Evolutionary conservation across 441 rosid genomes (phyloP).

Genomic region (Populus trichocarpa): DNA sequence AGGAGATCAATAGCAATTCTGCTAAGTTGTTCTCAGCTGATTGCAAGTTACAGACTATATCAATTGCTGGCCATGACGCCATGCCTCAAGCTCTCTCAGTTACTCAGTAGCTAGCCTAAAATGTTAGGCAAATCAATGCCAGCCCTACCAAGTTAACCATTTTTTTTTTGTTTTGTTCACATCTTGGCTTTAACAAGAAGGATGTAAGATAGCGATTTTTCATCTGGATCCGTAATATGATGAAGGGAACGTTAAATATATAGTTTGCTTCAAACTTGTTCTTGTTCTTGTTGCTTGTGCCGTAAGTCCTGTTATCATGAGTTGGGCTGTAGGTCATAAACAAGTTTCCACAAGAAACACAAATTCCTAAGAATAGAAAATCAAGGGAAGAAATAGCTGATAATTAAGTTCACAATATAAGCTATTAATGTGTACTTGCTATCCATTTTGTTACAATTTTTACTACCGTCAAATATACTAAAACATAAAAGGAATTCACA

Average conservation of each 20-base stretch:
- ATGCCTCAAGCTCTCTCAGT: conserved; percentile 41
- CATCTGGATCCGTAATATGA: neutral
- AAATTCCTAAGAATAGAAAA: no score
- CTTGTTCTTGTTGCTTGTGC: neutral
- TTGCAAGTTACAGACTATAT: conserved; percentile 52
- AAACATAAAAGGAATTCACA: no score
- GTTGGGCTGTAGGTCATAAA: neutral
- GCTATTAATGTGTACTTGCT: no score
- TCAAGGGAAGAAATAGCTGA: no score
- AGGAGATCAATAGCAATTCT: conserved; percentile 15
- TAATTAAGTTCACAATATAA: no score
- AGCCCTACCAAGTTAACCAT: neutral
- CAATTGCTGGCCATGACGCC: conserved; percentile 39
- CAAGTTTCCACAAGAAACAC: neutral
- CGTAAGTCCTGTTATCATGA: neutral
- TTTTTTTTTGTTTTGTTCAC: no score
- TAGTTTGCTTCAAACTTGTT: neutral
- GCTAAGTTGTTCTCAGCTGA: conserved; percentile 32
- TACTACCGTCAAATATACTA: no score
- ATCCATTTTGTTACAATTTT: no score
- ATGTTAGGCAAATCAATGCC: neutral
- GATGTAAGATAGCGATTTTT: neutral
- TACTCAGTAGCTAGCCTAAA: conserved; percentile 21
- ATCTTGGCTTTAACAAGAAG: neutral
- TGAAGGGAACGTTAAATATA: neutral